phyloP scores from a whole-genome alignment of 176 grass and related monocot genomes.

The Rhynchospora pubera region DNA sequence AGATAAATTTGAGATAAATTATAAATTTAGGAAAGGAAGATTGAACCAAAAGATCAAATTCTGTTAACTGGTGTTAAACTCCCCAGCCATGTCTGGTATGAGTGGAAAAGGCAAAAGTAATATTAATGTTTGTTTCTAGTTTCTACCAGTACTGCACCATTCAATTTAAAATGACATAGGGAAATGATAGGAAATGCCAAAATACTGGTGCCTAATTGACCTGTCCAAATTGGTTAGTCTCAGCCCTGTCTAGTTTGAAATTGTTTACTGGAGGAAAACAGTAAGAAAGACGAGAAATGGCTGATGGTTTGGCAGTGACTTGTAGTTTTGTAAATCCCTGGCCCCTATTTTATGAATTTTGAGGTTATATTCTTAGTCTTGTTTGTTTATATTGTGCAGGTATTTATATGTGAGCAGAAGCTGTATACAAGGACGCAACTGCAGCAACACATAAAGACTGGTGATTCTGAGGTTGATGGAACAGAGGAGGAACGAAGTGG shows the following conservation, averaged over 20 bases:
- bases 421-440: slow-evolving; percentile 72
- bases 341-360: not conserved
- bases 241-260: not conserved
- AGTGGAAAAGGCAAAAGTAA: not conserved
- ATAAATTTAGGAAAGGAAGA: not conserved
- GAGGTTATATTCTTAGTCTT: not conserved
- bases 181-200: not conserved
- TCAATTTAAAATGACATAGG: not conserved
- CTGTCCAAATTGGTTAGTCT: not conserved
- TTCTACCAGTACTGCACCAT: not conserved
- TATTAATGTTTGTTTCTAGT: not conserved
- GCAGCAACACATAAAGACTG: slow-evolving; percentile 65
- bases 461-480: slow-evolving; percentile 95
- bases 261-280: not conserved
- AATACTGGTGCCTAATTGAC: not conserved
- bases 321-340: not conserved
- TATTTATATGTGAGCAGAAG: slow-evolving; percentile 98
- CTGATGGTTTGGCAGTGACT: not conserved
- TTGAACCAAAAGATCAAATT: not conserved
- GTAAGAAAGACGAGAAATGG: not conserved
- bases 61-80: not conserved
- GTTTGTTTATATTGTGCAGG: slow-evolving; percentile 27
- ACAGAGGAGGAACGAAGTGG: slow-evolving; percentile 81
- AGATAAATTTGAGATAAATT: not conserved
- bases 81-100: not conserved